Percentiles rank a stretch among this genome's conserved stretches.
Conservation (phyloP, 176 grass and related monocot species). For the Urochloa ruziziensis region DNA sequence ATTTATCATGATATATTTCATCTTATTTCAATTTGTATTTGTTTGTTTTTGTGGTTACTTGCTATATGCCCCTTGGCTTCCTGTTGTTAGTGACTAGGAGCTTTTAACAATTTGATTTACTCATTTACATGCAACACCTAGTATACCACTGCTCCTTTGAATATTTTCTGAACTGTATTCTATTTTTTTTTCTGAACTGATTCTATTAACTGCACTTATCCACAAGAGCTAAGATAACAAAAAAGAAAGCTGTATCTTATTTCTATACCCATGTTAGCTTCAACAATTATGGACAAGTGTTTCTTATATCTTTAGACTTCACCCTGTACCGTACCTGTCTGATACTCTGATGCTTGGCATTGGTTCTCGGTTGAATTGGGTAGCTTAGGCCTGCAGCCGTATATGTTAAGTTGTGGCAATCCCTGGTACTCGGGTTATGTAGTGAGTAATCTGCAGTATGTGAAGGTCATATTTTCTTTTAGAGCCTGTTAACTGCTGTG, state of each 20-base stretch:
- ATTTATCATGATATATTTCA: too few relatives aligned
- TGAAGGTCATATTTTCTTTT: constrained; percentile 9
- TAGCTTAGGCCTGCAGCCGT: background rate
- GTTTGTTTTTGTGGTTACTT: background rate
- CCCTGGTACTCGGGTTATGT: background rate
- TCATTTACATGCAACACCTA: background rate
- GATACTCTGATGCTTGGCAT: background rate
- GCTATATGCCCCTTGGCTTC: background rate
- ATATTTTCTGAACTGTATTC: constrained; percentile 11
- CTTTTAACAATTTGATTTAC: background rate
- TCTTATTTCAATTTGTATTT: background rate
- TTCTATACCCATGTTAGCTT: background rate
- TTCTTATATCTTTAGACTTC: background rate
- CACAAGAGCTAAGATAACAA: background rate
- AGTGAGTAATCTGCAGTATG: background rate
- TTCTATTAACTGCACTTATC: constrained; percentile 3
- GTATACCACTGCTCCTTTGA: background rate
- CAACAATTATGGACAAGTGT: too few relatives aligned
- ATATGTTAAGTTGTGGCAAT: background rate
- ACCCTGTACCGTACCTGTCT: background rate
- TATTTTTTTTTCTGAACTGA: background rate
- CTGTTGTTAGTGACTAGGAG: background rate
- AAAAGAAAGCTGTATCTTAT: background rate
- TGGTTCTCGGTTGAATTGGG: constrained; percentile 1
- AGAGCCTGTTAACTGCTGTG: background rate